Base-by-base conservation (phyloP, 163 green algal species). In the Coccomyxa subellipsoidea region DNA sequence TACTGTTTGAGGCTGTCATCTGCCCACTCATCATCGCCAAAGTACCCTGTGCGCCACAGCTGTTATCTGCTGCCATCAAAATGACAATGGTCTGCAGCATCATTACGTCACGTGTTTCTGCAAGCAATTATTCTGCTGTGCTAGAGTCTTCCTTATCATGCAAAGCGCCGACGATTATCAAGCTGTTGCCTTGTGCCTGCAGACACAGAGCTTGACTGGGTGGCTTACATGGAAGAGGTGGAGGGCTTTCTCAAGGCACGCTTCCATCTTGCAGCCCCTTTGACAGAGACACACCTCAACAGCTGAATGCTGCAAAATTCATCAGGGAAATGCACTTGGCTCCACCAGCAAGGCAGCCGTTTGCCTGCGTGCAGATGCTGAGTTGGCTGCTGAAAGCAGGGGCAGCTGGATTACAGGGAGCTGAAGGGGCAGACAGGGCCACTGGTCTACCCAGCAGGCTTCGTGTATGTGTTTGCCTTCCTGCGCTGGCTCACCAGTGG, bases 131-230 rank as follows among this genome's bases (percentile, higher is more conserved):
- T n/a, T n/a, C n/a, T n/a, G n/a, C n/a, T n/a, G n/a, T n/a, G n/a
- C n/a, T n/a, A n/a, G n/a, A n/a, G n/a, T n/a, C n/a, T n/a, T n/a
- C n/a, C n/a, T n/a, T n/a, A n/a, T n/a, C n/a, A n/a, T n/a, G n/a
- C n/a, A n/a, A n/a, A n/a, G n/a, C n/a, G n/a, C n/a, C n/a, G n/a
- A n/a, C 2, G 0, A 32, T 35, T 66, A 4, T 25, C 32, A 72
- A 40, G 12, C 18, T 79, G 69, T 47, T 10, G 12, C 39, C 31
- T 81, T 34, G 15, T 71, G 18, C 34, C 36, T 69, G 84, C 90
- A 94, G 91, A 98, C 82, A 98, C 94, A 18, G 92, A 97, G 71
- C 98, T 98, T 38, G 95, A 98, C 75, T 98, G 94, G 93, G 75
- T 86, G 29, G 90, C 95, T 0, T 98, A 98, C 87, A 95, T 95